phyloP scores from a whole-genome alignment of 208 protist species.

The Trypanosoma theileri region DNA sequence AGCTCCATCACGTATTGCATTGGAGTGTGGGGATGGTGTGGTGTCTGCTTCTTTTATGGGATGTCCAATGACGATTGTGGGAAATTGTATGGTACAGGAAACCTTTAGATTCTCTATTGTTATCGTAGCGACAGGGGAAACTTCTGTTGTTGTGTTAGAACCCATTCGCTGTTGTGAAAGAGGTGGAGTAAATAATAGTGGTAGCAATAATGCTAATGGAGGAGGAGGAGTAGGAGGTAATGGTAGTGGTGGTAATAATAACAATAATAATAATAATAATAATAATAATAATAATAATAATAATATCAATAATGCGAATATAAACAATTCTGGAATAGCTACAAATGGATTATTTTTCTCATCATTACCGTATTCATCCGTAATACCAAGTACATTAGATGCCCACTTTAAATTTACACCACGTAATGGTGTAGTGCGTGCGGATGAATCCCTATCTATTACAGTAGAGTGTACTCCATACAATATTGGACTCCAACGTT shows the following conservation, averaged over 20 bases:
- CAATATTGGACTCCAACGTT: slow-evolving; percentile 76
- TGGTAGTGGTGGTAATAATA: slow-evolving; percentile 5
- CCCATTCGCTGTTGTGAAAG: slow-evolving; percentile 55
- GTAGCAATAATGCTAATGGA: not conserved
- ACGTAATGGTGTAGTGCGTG: slow-evolving; percentile 54
- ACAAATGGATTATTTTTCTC: not conserved
- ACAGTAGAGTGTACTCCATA: slow-evolving; percentile 76
- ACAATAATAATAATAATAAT: not conserved
- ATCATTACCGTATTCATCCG: not conserved
- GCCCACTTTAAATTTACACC: slow-evolving; percentile 81
- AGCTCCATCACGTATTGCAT: slow-evolving; percentile 7
- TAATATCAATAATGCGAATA: not conserved
- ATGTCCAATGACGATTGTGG: slow-evolving; percentile 59
- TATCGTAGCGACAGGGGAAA: slow-evolving; percentile 44
- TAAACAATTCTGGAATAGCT: not conserved
- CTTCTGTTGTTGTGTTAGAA: slow-evolving; percentile 76
- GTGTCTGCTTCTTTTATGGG: slow-evolving; percentile 55
- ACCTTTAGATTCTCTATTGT: slow-evolving; percentile 68
- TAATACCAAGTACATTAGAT: slow-evolving; percentile 45
- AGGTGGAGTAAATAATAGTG: not conserved
- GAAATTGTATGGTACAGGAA: slow-evolving; percentile 76
- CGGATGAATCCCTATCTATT: slow-evolving; percentile 56
- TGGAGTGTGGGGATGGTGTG: slow-evolving; percentile 20
- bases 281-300: slow-evolving; percentile 1
- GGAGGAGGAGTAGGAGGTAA: not conserved